These are phyloP conservation scores for Bruguiera sexangula DNA, from an alignment of 345 rosid species.

Conservation along the genomic window DNA sequence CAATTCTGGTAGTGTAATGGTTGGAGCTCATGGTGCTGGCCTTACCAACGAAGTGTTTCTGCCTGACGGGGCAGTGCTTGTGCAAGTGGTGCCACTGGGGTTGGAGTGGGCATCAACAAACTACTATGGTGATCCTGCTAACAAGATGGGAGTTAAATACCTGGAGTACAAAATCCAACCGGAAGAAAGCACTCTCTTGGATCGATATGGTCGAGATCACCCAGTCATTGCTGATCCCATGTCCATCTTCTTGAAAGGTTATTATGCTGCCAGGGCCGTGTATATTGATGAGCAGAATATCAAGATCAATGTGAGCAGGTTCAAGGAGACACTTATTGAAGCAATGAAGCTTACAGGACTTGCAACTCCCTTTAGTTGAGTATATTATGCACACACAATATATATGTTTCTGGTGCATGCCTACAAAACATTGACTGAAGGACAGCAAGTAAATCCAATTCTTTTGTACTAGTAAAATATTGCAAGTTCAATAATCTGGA, in stretches of 20 bases:
- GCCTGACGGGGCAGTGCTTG: constrained; percentile 30
- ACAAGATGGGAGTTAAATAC: constrained; percentile 32
- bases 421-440: too few relatives aligned
- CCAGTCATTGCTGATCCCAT: constrained; percentile 28
- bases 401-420: too few relatives aligned
- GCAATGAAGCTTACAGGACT: constrained; percentile 21
- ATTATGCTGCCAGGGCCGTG: constrained; percentile 21
- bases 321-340: constrained; percentile 28
- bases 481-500: too few relatives aligned
- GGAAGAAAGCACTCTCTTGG: constrained; percentile 36
- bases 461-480: too few relatives aligned
- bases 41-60: constrained; percentile 38
- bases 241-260: constrained; percentile 25
- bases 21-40: constrained; percentile 50
- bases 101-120: constrained; percentile 30
- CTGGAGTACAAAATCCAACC: constrained; percentile 40
- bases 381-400: too few relatives aligned
- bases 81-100: constrained; percentile 42
- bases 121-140: constrained; percentile 30
- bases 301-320: constrained; percentile 29
- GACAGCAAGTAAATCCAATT: too few relatives aligned
- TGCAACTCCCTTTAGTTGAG: too few relatives aligned
- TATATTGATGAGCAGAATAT: constrained; percentile 34
- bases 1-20: constrained; percentile 32
- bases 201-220: constrained; percentile 30